These are phyloP conservation scores for Schwanniomyces occidentalis DNA, from an alignment of 805 yeast genomes.

Conservation along the genomic window DNA sequence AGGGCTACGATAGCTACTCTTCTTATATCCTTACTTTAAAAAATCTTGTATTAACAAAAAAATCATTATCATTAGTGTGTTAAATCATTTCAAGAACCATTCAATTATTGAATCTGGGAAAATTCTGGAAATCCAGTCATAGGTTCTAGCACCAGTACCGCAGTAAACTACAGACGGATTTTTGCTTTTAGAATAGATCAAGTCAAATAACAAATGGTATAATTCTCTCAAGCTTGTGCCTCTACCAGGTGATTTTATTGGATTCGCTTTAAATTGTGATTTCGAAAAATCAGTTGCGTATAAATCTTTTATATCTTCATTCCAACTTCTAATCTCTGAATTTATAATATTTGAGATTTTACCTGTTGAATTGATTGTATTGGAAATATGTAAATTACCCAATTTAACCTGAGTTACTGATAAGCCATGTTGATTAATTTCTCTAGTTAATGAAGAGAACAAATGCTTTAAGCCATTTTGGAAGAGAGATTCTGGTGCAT, in stretches of 20 bases:
- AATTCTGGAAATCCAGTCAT: conserved; percentile 32
- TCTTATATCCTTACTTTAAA: neutral
- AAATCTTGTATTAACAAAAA: too few species aligned
- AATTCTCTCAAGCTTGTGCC: conserved; percentile 37
- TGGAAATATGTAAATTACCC: conserved; percentile 39
- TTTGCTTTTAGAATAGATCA: conserved; percentile 24
- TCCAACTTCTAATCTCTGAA: conserved; percentile 42
- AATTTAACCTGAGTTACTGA: conserved; percentile 40
- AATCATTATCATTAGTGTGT: neutral
- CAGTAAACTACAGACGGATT: conserved; percentile 38
- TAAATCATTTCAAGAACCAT: conserved; percentile 15
- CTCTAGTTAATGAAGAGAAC: conserved; percentile 36
- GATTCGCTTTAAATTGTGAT: conserved; percentile 29
- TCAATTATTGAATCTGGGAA: conserved; percentile 33
- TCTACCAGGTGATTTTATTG: conserved; percentile 26
- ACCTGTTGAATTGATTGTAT: conserved; percentile 16
- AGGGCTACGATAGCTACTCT: conserved; percentile 2
- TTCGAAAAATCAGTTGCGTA: conserved; percentile 33
- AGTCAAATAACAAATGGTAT: conserved; percentile 41
- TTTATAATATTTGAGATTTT: conserved; percentile 28
- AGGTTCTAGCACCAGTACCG: conserved; percentile 43
- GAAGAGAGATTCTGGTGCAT: conserved; percentile 61
- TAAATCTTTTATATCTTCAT: conserved; percentile 30
- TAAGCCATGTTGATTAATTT: conserved; percentile 33
- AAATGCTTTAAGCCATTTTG: conserved; percentile 43